Evolutionary conservation across 768 basidiomycete genomes (phyloP).

Genomic region (Lentinula sp.): DNA sequence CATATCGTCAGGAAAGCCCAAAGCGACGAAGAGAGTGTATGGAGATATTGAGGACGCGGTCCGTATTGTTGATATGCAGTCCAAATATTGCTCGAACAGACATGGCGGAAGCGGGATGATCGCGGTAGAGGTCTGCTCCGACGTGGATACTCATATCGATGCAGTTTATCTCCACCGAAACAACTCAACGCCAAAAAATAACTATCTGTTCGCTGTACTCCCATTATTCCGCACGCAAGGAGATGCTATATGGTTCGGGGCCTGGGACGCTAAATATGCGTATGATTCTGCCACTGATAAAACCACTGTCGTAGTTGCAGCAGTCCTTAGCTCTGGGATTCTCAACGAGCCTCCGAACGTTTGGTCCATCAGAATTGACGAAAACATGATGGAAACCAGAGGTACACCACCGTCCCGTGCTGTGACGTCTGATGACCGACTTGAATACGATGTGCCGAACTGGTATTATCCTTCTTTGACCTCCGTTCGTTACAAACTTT

Average conservation of each 20-base stretch:
- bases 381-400: background rate
- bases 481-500: slow-evolving; percentile 17
- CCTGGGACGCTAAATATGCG: slow-evolving; percentile 25
- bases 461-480: background rate
- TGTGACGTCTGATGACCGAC: background rate
- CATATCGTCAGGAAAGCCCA: background rate
- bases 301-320: slow-evolving; percentile 18
- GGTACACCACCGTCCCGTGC: slow-evolving; percentile 4
- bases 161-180: background rate
- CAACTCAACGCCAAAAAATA: slow-evolving; percentile 17
- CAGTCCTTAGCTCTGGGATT: slow-evolving; percentile 26
- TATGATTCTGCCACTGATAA: slow-evolving; percentile 16
- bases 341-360: slow-evolving; percentile 28
- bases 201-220: slow-evolving; percentile 1
- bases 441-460: background rate
- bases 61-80: slow-evolving; percentile 25
- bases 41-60: slow-evolving; percentile 26
- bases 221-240: slow-evolving; percentile 24
- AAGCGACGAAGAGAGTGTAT: slow-evolving; percentile 16
- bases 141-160: slow-evolving; percentile 34
- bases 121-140: slow-evolving; percentile 32
- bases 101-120: slow-evolving; percentile 13
- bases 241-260: slow-evolving; percentile 30
- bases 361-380: slow-evolving; percentile 21
- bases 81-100: background rate